Evolutionary conservation across 2,329 filamentous ascomycete genomes (phyloP).

Genomic region (Venturia effusa): DNA sequence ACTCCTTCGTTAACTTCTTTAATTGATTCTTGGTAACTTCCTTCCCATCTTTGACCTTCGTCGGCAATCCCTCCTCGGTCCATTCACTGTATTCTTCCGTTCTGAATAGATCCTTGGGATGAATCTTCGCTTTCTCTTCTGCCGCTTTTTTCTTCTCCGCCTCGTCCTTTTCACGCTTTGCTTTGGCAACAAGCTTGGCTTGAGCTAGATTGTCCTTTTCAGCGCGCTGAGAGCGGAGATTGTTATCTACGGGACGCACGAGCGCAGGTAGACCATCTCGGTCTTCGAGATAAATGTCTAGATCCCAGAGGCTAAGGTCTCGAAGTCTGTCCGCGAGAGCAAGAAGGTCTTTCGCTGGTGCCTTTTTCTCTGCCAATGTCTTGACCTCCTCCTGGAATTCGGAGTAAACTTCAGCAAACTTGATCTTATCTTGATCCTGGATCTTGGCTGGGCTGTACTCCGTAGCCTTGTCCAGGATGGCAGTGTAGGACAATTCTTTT

Average conservation of each 20-base stretch:
- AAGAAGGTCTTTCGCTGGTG: conserved; percentile 61
- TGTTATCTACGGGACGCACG: conserved; percentile 54
- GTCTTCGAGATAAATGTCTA: conserved; percentile 84
- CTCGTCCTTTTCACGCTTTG: conserved; percentile 49
- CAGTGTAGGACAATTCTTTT: neutral
- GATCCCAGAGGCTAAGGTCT: conserved; percentile 67
- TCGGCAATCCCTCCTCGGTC: conserved; percentile 75
- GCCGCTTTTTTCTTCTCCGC: conserved; percentile 42
- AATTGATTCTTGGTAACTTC: conserved; percentile 68
- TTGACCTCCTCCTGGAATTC: conserved; percentile 52
- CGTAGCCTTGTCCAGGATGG: conserved; percentile 12
- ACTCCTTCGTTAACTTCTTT: conserved; percentile 83
- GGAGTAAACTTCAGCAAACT: conserved; percentile 38
- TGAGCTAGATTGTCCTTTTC: conserved; percentile 40
- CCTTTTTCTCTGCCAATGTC: conserved; percentile 35
- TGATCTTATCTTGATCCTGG: neutral
- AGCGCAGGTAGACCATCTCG: conserved; percentile 60
- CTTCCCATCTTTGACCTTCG: conserved; percentile 62
- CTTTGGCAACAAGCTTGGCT: conserved; percentile 33
- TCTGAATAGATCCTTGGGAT: conserved; percentile 47
- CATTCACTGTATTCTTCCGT: conserved; percentile 58
- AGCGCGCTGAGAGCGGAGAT: conserved; percentile 41
- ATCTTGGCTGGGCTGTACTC: neutral
- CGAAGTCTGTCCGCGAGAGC: conserved; percentile 69
- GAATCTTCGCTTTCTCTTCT: conserved; percentile 46